Evolutionary conservation across 1,284 basidiomycete species (phyloP).

Genomic region (Tylopilus sp.): DNA sequence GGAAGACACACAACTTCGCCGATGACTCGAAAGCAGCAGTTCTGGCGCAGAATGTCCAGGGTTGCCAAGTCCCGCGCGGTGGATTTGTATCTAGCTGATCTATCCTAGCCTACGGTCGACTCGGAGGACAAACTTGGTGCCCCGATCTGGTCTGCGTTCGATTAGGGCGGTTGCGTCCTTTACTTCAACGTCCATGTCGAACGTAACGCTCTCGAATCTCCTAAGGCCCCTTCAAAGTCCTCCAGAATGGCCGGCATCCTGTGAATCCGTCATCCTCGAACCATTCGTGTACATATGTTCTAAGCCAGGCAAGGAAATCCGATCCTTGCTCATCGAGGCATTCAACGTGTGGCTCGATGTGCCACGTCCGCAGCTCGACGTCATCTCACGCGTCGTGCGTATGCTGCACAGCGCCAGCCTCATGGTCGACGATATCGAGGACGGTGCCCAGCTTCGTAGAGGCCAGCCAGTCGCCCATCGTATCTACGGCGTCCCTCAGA

Average conservation of each 20-base stretch:
- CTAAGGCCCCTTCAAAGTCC: constrained; percentile 22
- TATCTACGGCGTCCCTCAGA: constrained; percentile 95
- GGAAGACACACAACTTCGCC: too few relatives aligned
- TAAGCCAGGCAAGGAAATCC: constrained; percentile 92
- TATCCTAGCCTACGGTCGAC: too few relatives aligned
- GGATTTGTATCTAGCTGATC: too few relatives aligned
- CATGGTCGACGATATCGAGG: constrained; percentile 98
- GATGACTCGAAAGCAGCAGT: too few relatives aligned
- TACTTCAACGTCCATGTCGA: constrained; percentile 18
- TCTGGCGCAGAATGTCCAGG: too few relatives aligned
- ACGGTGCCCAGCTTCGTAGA: constrained; percentile 86
- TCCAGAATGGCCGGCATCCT: constrained; percentile 25
- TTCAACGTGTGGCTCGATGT: constrained; percentile 95
- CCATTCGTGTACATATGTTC: constrained; percentile 86
- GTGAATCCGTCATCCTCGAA: constrained; percentile 64
- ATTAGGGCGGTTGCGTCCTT: not conserved
- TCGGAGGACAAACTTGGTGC: too few relatives aligned
- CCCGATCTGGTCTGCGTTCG: too few relatives aligned
- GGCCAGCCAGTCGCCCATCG: constrained; percentile 91
- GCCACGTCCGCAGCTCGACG: constrained; percentile 62
- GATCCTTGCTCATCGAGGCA: constrained; percentile 84
- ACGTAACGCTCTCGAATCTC: constrained; percentile 17
- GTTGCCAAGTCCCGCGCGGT: too few relatives aligned
- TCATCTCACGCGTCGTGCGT: constrained; percentile 79
- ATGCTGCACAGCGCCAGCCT: constrained; percentile 96